Conservation (phyloP, 352 stramenopile genomes). For the Globisporangium iwayamae region DNA sequence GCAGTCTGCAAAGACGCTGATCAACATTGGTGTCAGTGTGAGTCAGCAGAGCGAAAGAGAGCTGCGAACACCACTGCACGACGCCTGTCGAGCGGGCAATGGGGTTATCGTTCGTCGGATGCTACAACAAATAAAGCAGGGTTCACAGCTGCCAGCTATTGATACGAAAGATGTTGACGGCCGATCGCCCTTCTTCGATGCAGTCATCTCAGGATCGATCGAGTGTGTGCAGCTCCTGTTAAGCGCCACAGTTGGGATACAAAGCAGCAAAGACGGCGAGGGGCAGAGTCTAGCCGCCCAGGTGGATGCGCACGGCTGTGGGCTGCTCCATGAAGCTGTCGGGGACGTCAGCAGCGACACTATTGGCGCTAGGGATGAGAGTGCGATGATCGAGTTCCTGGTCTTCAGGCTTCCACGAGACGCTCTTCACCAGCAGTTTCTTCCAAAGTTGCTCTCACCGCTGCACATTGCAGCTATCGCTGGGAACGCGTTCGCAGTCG, state of each 20-base stretch:
- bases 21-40: slow-evolving; percentile 10
- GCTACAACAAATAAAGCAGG: not conserved
- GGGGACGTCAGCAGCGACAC: not conserved
- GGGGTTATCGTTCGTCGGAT: not conserved
- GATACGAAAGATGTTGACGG: not conserved
- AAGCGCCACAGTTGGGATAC: not conserved
- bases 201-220: slow-evolving; percentile 16
- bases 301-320: slow-evolving; percentile 6
- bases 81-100: slow-evolving; percentile 7
- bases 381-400: slow-evolving; percentile 10
- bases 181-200: slow-evolving; percentile 21
- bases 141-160: not conserved
- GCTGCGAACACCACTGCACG: slow-evolving; percentile 6
- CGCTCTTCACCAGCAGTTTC: not conserved
- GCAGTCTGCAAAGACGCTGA: slow-evolving; percentile 7
- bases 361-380: not conserved
- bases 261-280: not conserved
- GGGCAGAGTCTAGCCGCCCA: not conserved
- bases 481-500: slow-evolving; percentile 7
- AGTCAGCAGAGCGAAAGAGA: not conserved
- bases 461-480: slow-evolving; percentile 4
- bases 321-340: slow-evolving; percentile 9
- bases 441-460: slow-evolving; percentile 6
- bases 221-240: slow-evolving; percentile 18
- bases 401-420: not conserved